Evolutionary conservation across 768 basidiomycete species (phyloP).

Genomic region (Leccinum uliginosum): DNA sequence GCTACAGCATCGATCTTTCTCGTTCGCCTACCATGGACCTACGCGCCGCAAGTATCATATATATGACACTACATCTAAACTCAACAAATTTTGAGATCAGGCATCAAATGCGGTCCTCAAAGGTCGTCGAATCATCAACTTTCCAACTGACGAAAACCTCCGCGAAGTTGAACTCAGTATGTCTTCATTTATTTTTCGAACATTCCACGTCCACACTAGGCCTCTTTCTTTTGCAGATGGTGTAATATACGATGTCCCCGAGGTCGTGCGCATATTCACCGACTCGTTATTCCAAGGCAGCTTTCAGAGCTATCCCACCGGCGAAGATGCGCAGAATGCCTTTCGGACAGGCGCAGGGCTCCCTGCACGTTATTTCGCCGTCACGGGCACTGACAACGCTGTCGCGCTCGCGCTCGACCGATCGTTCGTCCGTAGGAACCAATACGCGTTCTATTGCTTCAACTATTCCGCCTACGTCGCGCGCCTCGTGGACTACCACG

Average conservation of each 20-base stretch:
- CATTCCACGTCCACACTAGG: neutral
- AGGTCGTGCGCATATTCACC: neutral
- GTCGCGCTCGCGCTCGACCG: neutral
- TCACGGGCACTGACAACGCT: slow-evolving; percentile 1
- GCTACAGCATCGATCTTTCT: slow-evolving; percentile 9
- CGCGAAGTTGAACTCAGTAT: neutral
- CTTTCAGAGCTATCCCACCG: slow-evolving; percentile 1
- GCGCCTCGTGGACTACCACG: neutral
- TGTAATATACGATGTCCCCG: neutral
- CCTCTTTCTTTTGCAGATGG: neutral
- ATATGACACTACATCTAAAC: neutral
- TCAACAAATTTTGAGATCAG: neutral
- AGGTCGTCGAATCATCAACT: slow-evolving; percentile 3
- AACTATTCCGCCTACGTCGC: neutral
- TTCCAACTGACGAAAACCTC: neutral
- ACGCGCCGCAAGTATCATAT: slow-evolving; percentile 1
- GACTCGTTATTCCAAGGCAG: neutral
- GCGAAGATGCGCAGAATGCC: neutral
- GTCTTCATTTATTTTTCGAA: neutral
- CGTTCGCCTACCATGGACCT: slow-evolving; percentile 9
- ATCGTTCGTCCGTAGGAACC: neutral
- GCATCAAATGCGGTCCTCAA: neutral
- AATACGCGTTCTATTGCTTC: slow-evolving; percentile 4
- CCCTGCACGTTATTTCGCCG: slow-evolving; percentile 2
- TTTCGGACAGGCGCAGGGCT: neutral